Evolutionary conservation across 75 land plant species (phyloP), one percentile per base, ranked within the genome.

Genomic region (Pinus taeda): DNA sequence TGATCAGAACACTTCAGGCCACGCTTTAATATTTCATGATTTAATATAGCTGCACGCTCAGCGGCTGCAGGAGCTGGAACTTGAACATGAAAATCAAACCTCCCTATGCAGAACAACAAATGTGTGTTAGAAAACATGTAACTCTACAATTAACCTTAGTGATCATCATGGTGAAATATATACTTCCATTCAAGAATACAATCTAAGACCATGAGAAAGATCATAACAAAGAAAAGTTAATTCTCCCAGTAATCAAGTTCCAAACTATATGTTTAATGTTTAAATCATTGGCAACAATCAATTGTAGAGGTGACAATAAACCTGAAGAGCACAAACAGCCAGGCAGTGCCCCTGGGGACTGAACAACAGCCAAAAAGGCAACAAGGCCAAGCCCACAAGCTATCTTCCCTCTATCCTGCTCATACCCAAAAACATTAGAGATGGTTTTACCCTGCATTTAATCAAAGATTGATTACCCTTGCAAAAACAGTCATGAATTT

Each of bases 21-120:
- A 30, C 93, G 93, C 60, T 85, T 87, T 39, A 81, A 76, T 37
- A 96, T 77, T 81, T 90, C 93, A 79, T 94, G 90, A 62, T 86
- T 80, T 69, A 96, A 71, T 57, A 96, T 89, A 13, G 91, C 93
- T 4, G 71, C 77, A 57, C 99, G 89, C 80, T 96, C 95, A 53
- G 76, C 69, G n/a, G 85, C 86, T 79, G 93, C 92, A 65, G 95
- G 99, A 71, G 95, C 85, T 59, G 89, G 87, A 60, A 97, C 76
- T 79, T 88, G 89, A 22, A 97, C 87, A 83, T 94, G 93, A 53
- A 88, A 92, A 82, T 94, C 99, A 86, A 97, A 91, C 80, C 99
- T 90, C 60, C 99, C 99, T 94, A 15, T 53, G 49, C 11, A 56
- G 53, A 56, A 57, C 22, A 22, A 53, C 58, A 73, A 53, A 53